Conservation (phyloP, 176 grass and related monocot genomes). For the Rhynchospora breviuscula region DNA sequence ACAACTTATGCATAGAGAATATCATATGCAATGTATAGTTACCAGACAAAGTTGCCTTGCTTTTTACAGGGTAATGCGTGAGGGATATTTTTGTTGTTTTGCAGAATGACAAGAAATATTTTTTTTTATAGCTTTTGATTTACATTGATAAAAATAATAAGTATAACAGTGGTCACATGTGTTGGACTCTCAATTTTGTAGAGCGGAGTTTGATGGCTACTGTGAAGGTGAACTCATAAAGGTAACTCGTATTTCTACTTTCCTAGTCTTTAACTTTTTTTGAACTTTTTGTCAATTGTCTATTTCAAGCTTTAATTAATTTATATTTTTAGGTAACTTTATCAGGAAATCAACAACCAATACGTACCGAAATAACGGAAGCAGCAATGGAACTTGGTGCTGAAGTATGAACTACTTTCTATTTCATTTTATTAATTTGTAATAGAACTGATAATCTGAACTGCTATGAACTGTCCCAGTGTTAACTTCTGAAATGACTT, state of each 20-base stretch:
- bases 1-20: background rate
- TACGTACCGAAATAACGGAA: constrained; percentile 93
- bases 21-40: background rate
- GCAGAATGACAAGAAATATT: constrained; percentile 3
- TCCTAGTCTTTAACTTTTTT: background rate
- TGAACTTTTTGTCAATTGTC: background rate
- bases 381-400: constrained; percentile 89
- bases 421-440: background rate
- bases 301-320: background rate
- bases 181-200: constrained; percentile 28
- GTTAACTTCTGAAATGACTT: background rate
- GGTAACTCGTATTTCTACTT: constrained; percentile 35
- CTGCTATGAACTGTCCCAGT: background rate
- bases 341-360: constrained; percentile 95
- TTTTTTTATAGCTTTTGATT: background rate
- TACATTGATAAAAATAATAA: background rate
- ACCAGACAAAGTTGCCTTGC: background rate
- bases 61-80: background rate
- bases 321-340: constrained; percentile 61
- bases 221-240: constrained; percentile 99
- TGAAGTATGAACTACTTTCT: constrained; percentile 56
- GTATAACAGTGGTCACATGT: background rate
- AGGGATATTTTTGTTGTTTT: constrained; percentile 15
- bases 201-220: constrained; percentile 95
- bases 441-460: background rate